Conservation (phyloP, 2,329 filamentous ascomycete genomes). For the Trichoderma afroharzianum region DNA sequence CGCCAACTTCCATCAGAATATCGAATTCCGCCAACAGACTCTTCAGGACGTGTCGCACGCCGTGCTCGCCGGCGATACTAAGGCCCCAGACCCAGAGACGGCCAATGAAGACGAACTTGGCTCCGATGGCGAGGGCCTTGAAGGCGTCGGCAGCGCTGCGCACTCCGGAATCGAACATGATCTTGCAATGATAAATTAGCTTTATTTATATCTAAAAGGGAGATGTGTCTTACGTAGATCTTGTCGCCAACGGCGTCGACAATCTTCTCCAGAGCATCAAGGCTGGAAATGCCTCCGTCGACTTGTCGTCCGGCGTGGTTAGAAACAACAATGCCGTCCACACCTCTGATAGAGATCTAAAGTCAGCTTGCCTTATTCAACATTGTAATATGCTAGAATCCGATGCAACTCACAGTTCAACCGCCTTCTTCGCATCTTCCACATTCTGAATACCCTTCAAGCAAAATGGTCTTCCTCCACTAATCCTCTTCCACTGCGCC, state of each 20-base stretch:
- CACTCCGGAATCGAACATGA: constrained; percentile 46
- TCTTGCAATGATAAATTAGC: constrained; percentile 22
- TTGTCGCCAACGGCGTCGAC: constrained; percentile 27
- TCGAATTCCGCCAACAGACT: constrained; percentile 14
- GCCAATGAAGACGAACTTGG: constrained; percentile 56
- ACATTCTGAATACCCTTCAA: constrained; percentile 63
- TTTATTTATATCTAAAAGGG: not conserved
- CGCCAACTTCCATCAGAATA: constrained; percentile 16
- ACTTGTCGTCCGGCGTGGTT: constrained; percentile 56
- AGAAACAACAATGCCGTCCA: constrained; percentile 53
- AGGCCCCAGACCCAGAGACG: constrained; percentile 48
- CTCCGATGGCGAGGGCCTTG: constrained; percentile 56
- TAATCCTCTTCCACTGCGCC: constrained; percentile 56
- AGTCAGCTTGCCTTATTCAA: not conserved
- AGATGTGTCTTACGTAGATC: not conserved
- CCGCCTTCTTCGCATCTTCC: constrained; percentile 52
- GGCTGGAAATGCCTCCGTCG: constrained; percentile 46
- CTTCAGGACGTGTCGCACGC: constrained; percentile 12
- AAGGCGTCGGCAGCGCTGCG: constrained; percentile 58
- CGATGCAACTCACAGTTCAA: constrained; percentile 34
- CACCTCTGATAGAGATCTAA: not conserved
- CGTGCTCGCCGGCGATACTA: constrained; percentile 15
- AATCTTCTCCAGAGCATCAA: constrained; percentile 52
- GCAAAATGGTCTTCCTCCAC: constrained; percentile 54
- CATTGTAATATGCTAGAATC: not conserved